Conservation (phyloP, 2,329 filamentous ascomycete species). For the Aurifilum marmelostoma region DNA sequence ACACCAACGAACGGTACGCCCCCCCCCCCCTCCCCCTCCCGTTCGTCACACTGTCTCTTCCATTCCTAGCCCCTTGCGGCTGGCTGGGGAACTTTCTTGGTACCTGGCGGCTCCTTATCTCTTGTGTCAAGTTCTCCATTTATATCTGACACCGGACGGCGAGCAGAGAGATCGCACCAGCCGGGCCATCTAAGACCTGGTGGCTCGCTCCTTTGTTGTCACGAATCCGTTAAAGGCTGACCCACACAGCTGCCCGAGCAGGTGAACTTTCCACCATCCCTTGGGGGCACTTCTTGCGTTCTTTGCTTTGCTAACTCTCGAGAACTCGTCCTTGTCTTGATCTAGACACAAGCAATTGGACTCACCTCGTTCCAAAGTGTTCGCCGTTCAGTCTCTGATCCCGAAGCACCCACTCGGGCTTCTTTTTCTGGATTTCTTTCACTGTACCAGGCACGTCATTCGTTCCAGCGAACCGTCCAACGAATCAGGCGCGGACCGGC, state of each 20-base stretch:
- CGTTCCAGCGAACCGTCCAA: slow-evolving; percentile 11
- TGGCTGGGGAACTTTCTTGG: slow-evolving; percentile 1
- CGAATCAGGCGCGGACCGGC: slow-evolving; percentile 15
- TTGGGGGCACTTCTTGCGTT: neutral
- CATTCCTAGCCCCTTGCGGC: slow-evolving; percentile 9
- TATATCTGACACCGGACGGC: slow-evolving; percentile 10
- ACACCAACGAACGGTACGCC: neutral
- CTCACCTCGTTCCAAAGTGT: neutral
- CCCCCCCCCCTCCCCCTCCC: no score
- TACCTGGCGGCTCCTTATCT: slow-evolving; percentile 18
- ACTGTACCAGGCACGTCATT: slow-evolving; percentile 5
- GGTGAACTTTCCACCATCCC: neutral
- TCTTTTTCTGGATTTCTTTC: neutral
- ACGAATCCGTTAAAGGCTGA: neutral
- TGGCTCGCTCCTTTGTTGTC: slow-evolving; percentile 9
- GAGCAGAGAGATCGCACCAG: slow-evolving; percentile 10
- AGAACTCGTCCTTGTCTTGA: neutral
- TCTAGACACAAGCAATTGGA: neutral
- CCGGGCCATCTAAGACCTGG: slow-evolving; percentile 12
- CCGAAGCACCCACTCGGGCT: neutral
- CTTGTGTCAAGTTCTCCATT: slow-evolving; percentile 17
- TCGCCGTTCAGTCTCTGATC: slow-evolving; percentile 4
- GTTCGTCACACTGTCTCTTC: neutral
- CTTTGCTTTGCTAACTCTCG: neutral
- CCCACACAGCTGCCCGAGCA: slow-evolving; percentile 6